Percentiles rank a stretch among this genome's conserved stretches.
Conservation (phyloP, 805 yeast genomes). For the Monosporozyma yasuniensis region DNA sequence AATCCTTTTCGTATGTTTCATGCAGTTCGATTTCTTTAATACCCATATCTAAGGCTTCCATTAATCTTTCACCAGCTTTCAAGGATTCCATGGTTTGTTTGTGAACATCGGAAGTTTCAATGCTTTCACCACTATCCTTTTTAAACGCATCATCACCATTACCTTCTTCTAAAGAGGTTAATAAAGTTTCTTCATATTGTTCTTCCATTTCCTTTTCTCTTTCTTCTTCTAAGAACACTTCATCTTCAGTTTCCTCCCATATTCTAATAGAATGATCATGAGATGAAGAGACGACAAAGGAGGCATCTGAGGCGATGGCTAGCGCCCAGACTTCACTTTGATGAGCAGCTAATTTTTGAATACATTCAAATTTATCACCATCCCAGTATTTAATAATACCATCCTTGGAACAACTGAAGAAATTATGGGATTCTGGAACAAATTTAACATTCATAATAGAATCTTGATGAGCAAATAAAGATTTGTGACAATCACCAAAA, state of each 20-base stretch:
- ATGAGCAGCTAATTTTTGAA: constrained; percentile 80
- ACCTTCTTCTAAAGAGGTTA: constrained; percentile 60
- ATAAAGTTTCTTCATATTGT: constrained; percentile 70
- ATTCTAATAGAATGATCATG: constrained; percentile 90
- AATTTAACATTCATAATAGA: constrained; percentile 84
- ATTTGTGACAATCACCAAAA: constrained; percentile 97
- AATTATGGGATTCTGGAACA: constrained; percentile 77
- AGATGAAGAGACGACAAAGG: constrained; percentile 67
- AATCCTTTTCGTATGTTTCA: constrained; percentile 42
- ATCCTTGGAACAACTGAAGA: constrained; percentile 86
- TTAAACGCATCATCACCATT: constrained; percentile 35
- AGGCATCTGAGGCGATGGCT: constrained; percentile 65
- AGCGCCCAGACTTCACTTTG: constrained; percentile 92
- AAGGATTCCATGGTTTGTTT: constrained; percentile 84
- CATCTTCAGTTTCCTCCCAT: constrained; percentile 93
- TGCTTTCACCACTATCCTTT: constrained; percentile 35
- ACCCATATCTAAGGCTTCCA: constrained; percentile 88
- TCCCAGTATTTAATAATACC: constrained; percentile 93
- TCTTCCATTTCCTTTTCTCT: constrained; percentile 93
- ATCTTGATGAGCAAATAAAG: constrained; percentile 94
- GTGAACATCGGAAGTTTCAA: constrained; percentile 55
- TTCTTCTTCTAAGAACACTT: constrained; percentile 95
- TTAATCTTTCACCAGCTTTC: constrained; percentile 86
- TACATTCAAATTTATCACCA: constrained; percentile 91
- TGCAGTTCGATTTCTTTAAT: constrained; percentile 53